phyloP scores from a whole-genome alignment of 192 early-diverging fungal species.

The Cladochytrium replicatum region DNA sequence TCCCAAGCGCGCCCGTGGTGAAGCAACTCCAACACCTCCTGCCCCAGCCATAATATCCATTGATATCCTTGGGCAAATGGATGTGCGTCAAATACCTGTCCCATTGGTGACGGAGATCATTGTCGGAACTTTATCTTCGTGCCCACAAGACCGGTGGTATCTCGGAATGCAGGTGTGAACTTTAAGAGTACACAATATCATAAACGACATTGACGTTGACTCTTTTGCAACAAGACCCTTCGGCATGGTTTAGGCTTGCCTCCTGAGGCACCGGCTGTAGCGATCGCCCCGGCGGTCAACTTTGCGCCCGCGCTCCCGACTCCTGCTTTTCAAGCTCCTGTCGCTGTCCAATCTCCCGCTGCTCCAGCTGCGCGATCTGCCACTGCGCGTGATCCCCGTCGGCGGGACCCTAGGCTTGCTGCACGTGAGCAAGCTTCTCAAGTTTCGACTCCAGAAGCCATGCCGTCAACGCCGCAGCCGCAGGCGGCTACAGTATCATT shows the following conservation, averaged over 20 bases:
- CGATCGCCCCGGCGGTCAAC: no score
- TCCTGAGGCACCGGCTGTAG: no score
- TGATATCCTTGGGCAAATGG: no score
- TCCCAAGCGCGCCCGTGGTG: background rate
- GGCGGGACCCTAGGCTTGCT: background rate
- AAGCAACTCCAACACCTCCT: background rate
- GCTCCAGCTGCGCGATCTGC: background rate
- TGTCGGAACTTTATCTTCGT: conserved; percentile 10
- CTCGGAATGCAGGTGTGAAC: no score
- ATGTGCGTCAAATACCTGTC: conserved; percentile 13
- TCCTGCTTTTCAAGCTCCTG: no score
- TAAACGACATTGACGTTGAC: no score
- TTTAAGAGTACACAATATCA: no score
- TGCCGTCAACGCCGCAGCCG: background rate
- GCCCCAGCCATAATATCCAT: background rate
- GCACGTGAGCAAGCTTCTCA: no score
- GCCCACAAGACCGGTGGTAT: conserved; percentile 6
- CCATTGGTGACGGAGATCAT: conserved; percentile 18
- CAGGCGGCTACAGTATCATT: background rate
- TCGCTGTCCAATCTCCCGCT: background rate
- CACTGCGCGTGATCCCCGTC: background rate
- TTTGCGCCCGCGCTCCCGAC: no score
- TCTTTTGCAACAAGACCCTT: no score
- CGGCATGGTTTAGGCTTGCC: no score
- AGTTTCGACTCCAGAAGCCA: background rate